Evolutionary conservation across 805 yeast genomes (phyloP).

Genomic region (Saturnispora besseyi): DNA sequence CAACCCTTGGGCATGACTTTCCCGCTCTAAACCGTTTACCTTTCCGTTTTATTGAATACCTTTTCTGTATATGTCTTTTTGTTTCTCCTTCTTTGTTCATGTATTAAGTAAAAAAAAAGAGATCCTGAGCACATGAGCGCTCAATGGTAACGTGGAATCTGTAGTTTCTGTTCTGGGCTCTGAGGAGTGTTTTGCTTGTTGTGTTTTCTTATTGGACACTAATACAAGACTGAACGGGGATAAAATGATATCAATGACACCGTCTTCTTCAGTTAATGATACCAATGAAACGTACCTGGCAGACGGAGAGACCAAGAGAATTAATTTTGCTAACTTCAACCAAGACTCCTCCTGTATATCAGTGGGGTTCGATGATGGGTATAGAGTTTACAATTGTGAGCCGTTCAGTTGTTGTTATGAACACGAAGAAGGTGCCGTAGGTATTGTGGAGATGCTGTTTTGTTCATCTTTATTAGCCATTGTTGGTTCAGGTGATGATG

Average conservation of each 20-base stretch:
- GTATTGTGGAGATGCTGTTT: conserved; percentile 85
- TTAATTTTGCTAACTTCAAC: conserved; percentile 55
- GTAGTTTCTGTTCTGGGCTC: not conserved
- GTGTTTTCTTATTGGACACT: not conserved
- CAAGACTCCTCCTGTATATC: conserved; percentile 84
- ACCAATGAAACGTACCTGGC: not conserved
- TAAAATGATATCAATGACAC: not conserved
- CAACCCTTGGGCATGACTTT: conserved; percentile 52
- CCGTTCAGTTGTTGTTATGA: conserved; percentile 73
- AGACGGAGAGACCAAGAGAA: not conserved
- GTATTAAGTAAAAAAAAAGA: not conserved
- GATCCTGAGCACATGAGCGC: not conserved
- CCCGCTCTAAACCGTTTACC: not conserved
- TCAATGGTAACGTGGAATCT: not conserved
- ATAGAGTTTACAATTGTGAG: conserved; percentile 78
- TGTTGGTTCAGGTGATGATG: conserved; percentile 75
- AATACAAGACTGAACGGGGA: not conserved
- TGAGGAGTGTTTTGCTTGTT: not conserved
- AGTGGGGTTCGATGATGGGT: conserved; percentile 57
- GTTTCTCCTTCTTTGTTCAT: not conserved
- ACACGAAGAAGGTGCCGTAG: conserved; percentile 42
- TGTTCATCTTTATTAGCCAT: conserved; percentile 78
- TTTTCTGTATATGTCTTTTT: not conserved
- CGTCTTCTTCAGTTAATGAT: not conserved
- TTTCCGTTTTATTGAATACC: not conserved